Base-by-base conservation (phyloP, 2,329 filamentous ascomycete genomes). In the Colletotrichum falcatum region DNA sequence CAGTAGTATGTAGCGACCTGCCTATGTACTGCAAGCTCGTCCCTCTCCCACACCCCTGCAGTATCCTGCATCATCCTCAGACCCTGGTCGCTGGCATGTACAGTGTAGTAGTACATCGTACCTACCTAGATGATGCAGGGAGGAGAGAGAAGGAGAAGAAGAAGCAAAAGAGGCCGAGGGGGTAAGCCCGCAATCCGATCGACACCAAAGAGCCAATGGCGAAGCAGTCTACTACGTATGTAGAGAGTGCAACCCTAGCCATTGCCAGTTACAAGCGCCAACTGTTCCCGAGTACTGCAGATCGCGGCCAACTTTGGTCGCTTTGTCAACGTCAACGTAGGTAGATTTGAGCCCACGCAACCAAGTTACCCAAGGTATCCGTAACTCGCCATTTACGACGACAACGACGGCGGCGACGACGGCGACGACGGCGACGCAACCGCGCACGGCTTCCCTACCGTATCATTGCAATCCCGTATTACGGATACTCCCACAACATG, bases 381-480 rank as follows among this genome's bases (percentile, higher is more conserved):
- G n/a, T n/a, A n/a, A n/a, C n/a, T n/a, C n/a, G 49, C 62, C 62
- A 66, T 70, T 56, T 53, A 53, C 33, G 62, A 48, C 62, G 23
- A 28, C 30, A 26, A 30, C 28, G 26, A 33, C 48, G 48, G 49
- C 55, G 53, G 54, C 53, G 44, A 62, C 44, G 56, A 37, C 64
- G 3, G 3, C 30, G 30, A 33, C 30, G 30, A n/a, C 63, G 67
- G 67, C 64, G 53, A 62, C 58, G 64, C 67, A 70, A 54, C 67
- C 64, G 20, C 7, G 42, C 58, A 26, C 30, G 60, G 39, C 48
- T 61, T 59, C 39, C 63, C 26, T 23, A 33, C 58, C 58, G 49
- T 66, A 53, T 23, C 51, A 11, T 55, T 58, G 64, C 67, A 67
- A 62, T 70, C 67, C 67, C 64, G 67, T 70, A 70, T 67, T 70